These are phyloP conservation scores for Neocucurbitaria cava DNA, from an alignment of 2,329 filamentous ascomycete species.

Conservation along the genomic window DNA sequence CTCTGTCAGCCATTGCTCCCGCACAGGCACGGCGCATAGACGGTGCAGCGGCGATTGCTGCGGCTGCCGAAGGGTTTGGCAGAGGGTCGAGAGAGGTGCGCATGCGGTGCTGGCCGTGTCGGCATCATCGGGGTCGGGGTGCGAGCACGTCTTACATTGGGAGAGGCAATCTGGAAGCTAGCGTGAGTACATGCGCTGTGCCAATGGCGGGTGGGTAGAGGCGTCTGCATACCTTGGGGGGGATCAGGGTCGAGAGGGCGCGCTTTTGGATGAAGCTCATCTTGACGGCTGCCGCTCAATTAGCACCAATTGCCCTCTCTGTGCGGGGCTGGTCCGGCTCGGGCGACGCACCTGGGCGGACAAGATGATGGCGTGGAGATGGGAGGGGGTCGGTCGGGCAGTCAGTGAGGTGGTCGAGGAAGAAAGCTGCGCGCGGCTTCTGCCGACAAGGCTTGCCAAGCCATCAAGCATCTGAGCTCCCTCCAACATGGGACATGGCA, in stretches of 20 bases:
- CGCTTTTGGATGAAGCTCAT: constrained; percentile 94
- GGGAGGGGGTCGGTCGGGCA: constrained; percentile 30
- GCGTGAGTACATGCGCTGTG: constrained; percentile 46
- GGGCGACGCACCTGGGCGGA: constrained; percentile 42
- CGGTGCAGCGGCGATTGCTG: background rate
- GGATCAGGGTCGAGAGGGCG: constrained; percentile 97
- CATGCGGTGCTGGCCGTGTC: constrained; percentile 11
- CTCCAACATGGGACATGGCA: constrained; percentile 20
- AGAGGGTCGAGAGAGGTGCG: constrained; percentile 14
- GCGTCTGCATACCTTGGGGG: constrained; percentile 91
- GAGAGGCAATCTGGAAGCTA: constrained; percentile 73
- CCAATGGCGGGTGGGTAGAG: constrained; percentile 9
- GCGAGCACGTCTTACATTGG: constrained; percentile 69
- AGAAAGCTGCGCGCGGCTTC: constrained; percentile 39
- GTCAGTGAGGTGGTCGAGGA: constrained; percentile 37
- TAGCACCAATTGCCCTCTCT: constrained; percentile 43
- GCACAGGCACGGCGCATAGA: background rate
- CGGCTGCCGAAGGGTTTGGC: constrained; percentile 23
- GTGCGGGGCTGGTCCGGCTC: constrained; percentile 8
- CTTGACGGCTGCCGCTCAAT: constrained; percentile 59
- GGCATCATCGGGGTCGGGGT: constrained; percentile 12
- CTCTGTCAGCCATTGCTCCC: constrained; percentile 24
- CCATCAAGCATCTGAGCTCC: constrained; percentile 20
- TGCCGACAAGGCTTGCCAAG: constrained; percentile 33
- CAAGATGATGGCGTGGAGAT: constrained; percentile 47